A percentile compares a stretch with the other conserved stretches of the same genome.
phyloP scores from a whole-genome alignment of 2,329 filamentous ascomycete genomes.

The Monosporascus sp. region DNA sequence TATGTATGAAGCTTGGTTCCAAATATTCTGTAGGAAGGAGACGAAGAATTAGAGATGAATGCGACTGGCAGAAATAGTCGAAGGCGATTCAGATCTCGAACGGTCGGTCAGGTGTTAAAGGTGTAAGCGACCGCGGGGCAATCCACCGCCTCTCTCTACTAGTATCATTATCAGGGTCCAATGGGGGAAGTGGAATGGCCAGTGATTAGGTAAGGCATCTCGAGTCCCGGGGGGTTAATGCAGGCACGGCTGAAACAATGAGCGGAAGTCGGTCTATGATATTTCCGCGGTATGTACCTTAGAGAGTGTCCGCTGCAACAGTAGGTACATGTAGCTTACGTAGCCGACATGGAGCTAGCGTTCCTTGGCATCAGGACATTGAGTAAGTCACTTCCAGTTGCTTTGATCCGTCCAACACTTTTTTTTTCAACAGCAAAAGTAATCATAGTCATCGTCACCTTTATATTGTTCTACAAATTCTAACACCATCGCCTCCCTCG shows the following conservation, averaged over 20 bases:
- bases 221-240: background rate
- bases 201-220: background rate
- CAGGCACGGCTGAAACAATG: background rate
- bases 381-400: too few species aligned
- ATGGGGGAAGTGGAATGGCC: too few species aligned
- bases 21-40: conserved; percentile 5
- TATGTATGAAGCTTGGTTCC: background rate
- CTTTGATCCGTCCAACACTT: background rate
- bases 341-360: too few species aligned
- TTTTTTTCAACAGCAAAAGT: background rate
- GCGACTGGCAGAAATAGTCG: background rate
- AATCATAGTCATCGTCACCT: background rate
- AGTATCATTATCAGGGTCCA: background rate
- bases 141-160: background rate
- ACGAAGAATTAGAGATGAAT: conserved; percentile 7
- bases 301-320: background rate
- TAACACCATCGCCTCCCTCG: background rate
- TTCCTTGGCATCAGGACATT: too few species aligned
- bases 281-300: background rate
- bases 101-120: background rate
- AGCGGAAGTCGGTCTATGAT: background rate
- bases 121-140: background rate
- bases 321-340: background rate
- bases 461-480: background rate
- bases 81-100: background rate